These are phyloP conservation scores for Ministeria vibrans DNA, from an alignment of 78 protist species.

Conservation along the genomic window DNA sequence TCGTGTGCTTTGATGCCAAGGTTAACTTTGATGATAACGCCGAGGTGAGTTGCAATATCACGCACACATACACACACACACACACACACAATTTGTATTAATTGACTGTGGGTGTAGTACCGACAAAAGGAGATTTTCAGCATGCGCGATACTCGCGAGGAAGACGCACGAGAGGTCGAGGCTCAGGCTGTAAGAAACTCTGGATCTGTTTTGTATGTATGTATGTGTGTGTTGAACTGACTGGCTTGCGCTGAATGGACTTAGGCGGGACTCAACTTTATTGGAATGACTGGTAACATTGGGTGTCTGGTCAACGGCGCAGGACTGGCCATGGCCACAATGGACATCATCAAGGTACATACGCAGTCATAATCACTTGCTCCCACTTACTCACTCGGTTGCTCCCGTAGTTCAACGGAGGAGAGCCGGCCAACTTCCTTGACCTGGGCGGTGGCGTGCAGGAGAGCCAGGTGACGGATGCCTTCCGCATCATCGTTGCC, in stretches of 20 bases:
- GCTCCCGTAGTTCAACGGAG: too few species aligned
- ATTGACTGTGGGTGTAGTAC: too few species aligned
- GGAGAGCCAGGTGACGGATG: slow-evolving; percentile 73
- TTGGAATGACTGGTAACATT: slow-evolving; percentile 94
- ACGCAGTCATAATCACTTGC: too few species aligned
- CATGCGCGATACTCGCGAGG: slow-evolving; percentile 66
- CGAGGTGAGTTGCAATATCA: background rate
- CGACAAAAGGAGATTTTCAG: too few species aligned
- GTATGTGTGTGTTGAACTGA: too few species aligned
- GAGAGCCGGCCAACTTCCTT: slow-evolving; percentile 96
- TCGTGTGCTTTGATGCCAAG: slow-evolving; percentile 89
- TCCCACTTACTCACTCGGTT: too few species aligned
- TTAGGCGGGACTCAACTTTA: slow-evolving; percentile 84
- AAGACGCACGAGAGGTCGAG: slow-evolving; percentile 55
- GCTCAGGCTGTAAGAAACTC: too few species aligned
- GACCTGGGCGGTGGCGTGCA: slow-evolving; percentile 96
- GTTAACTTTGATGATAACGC: slow-evolving; percentile 96
- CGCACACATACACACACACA: background rate
- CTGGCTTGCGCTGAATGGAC: too few species aligned
- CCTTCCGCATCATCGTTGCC: slow-evolving; percentile 81
- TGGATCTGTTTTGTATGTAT: too few species aligned
- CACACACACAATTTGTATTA: too few species aligned
- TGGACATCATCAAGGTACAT: slow-evolving; percentile 89
- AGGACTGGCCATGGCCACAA: slow-evolving; percentile 99
- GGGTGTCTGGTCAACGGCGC: slow-evolving; percentile 99